These are phyloP conservation scores for Colletotrichum cordylinicola DNA, from an alignment of 2,329 filamentous ascomycete genomes.

Conservation along the genomic window DNA sequence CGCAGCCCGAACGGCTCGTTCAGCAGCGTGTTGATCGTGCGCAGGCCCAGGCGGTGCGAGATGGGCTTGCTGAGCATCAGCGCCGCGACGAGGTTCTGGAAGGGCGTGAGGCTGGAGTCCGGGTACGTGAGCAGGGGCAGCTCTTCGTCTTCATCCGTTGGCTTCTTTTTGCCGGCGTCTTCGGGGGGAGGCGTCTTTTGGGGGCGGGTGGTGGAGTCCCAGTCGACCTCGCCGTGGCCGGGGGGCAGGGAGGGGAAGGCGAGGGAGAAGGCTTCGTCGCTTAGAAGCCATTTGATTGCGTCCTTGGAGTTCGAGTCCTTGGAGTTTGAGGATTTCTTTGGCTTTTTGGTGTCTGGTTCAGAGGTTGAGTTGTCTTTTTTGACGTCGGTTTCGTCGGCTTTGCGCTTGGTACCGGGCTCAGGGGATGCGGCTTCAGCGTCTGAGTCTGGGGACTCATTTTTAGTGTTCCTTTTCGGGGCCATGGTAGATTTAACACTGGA, in stretches of 20 bases:
- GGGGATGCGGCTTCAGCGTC: background rate
- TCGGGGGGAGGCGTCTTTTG: background rate
- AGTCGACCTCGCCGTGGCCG: slow-evolving; percentile 2
- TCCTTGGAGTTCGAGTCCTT: too few species aligned
- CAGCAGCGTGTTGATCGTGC: slow-evolving; percentile 47
- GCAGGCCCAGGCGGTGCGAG: slow-evolving; percentile 45
- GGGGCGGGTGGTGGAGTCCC: background rate
- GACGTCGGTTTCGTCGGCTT: background rate
- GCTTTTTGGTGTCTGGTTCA: background rate
- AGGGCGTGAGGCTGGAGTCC: slow-evolving; percentile 36
- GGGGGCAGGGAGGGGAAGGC: background rate
- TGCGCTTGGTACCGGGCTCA: background rate
- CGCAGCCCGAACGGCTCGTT: slow-evolving; percentile 42
- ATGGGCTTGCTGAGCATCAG: slow-evolving; percentile 49
- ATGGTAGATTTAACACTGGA: background rate
- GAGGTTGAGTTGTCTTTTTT: background rate
- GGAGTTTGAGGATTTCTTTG: background rate
- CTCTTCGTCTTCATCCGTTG: background rate
- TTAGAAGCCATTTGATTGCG: background rate
- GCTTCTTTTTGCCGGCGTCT: background rate
- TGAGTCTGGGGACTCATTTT: background rate
- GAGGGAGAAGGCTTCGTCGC: background rate
- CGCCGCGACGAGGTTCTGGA: slow-evolving; percentile 49
- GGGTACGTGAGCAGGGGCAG: background rate
- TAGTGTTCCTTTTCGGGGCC: background rate